phyloP scores from a whole-genome alignment of 164 flowering plant species.

The Sextonia rubra region DNA sequence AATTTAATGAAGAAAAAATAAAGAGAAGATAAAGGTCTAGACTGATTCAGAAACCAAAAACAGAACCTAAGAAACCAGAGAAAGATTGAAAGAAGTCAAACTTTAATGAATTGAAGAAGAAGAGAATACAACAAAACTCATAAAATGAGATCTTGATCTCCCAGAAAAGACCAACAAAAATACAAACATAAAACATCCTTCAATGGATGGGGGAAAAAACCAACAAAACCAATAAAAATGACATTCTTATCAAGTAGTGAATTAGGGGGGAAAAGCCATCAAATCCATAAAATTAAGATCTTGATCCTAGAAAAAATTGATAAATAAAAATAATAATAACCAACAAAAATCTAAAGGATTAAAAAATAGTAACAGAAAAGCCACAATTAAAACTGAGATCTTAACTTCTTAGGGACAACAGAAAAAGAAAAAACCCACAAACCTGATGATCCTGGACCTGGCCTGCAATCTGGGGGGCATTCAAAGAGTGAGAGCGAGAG shows the following conservation, averaged over 20 bases:
- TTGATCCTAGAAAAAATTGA: background rate
- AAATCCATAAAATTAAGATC: background rate
- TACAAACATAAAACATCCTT: too few relatives aligned
- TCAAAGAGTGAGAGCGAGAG: slow-evolving; percentile 78
- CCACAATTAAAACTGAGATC: too few relatives aligned
- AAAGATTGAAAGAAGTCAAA: background rate
- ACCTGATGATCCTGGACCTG: slow-evolving; percentile 20
- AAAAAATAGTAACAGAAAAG: too few relatives aligned
- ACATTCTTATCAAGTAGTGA: background rate
- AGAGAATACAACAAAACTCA: background rate
- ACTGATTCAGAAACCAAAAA: too few relatives aligned
- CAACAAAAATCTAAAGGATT: background rate
- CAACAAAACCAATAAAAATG: background rate
- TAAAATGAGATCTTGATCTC: background rate
- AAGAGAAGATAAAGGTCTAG: too few relatives aligned
- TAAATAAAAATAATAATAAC: background rate
- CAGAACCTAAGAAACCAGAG: background rate
- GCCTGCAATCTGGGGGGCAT: slow-evolving; percentile 37
- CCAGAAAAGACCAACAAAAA: background rate
- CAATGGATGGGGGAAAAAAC: too few relatives aligned
- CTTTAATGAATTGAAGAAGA: background rate
- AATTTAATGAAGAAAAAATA: too few relatives aligned
- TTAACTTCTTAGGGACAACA: too few relatives aligned
- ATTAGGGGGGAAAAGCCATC: background rate
- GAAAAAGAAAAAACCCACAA: background rate